Base-by-base conservation (phyloP, 1,284 basidiomycete genomes). In the Moesziomyces aphidis region DNA sequence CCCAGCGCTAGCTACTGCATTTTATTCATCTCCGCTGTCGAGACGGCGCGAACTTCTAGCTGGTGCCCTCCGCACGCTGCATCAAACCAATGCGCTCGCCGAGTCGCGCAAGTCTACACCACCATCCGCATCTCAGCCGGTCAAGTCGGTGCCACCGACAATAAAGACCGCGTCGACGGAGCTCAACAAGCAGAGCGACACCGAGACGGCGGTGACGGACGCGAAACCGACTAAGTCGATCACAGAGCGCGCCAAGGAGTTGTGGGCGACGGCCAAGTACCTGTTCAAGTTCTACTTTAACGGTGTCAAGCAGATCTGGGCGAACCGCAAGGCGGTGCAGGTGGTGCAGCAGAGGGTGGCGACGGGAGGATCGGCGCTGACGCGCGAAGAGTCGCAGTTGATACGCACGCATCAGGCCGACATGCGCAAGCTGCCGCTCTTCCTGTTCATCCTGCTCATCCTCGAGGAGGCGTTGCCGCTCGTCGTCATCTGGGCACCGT, bases 401-500 rank as follows among this genome's bases (percentile, higher is more conserved):
- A 72, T 74, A 49, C 73, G 60, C 22, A 73, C 64, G 26, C 82
- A 83, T 52, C 43, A 69, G 5, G 49, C 76, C 0, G 83, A 83
- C 65, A 76, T 85, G 54, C 62, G 47, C 74, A 94, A 93, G 86
- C 88, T 95, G 47, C 87, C 93, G 1, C 92, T 93, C 0, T 95
- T 95, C 86, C 80, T 93, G 13, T 80, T 92, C 72, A 90, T 93
- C 61, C 87, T 93, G 45, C 83, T 93, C 31, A 86, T 93, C 22
- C 86, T 93, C 4, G 93, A 95, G 83, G 93, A 95, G 84, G 85
- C 92, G 48, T 89, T 95, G 63, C 93, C 93, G 11, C 87, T 95
- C 64, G 89, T 94, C 65, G 93, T 93, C 31, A 89, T 95, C 71
- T 95, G 93, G 82, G 90, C 90, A n/a, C 93, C 93, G 2, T 89